Conservation (phyloP, 331 rosid species). For the Pyracantha coccinea region DNA sequence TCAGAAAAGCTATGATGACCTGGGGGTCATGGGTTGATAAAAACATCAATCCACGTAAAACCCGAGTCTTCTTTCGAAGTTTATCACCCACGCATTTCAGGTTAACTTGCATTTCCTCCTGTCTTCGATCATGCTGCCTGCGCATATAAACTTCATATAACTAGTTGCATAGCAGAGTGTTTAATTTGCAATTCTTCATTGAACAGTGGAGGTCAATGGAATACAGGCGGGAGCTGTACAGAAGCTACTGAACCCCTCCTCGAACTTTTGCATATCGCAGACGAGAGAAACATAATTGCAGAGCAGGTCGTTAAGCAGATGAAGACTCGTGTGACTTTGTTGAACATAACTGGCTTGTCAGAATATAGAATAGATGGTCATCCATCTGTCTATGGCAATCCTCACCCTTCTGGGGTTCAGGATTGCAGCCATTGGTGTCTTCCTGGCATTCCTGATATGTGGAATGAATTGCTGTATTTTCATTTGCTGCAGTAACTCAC, state of each 20-base stretch:
- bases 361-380: slow-evolving; percentile 72
- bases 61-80: slow-evolving; percentile 76
- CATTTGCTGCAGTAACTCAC: neutral
- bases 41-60: slow-evolving; percentile 49
- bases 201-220: slow-evolving; percentile 84
- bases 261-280: slow-evolving; percentile 10
- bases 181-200: slow-evolving; percentile 3
- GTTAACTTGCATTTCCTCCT: slow-evolving; percentile 23
- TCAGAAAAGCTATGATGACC: slow-evolving; percentile 61
- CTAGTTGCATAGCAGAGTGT: neutral
- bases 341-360: slow-evolving; percentile 71
- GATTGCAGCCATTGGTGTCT: slow-evolving; percentile 99
- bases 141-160: neutral
- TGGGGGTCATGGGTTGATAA: slow-evolving; percentile 88
- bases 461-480: slow-evolving; percentile 65
- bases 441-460: slow-evolving; percentile 93
- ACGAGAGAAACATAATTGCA: slow-evolving; percentile 48
- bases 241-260: slow-evolving; percentile 58
- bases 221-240: slow-evolving; percentile 82
- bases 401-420: slow-evolving; percentile 27
- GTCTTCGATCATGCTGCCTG: neutral
- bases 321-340: slow-evolving; percentile 64
- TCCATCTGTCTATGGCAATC: slow-evolving; percentile 68
- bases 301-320: slow-evolving; percentile 57
- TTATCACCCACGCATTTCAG: slow-evolving; percentile 95